These are phyloP conservation scores for Alternaria ventricosa DNA, from an alignment of 2,329 filamentous ascomycete species.

Conservation along the genomic window DNA sequence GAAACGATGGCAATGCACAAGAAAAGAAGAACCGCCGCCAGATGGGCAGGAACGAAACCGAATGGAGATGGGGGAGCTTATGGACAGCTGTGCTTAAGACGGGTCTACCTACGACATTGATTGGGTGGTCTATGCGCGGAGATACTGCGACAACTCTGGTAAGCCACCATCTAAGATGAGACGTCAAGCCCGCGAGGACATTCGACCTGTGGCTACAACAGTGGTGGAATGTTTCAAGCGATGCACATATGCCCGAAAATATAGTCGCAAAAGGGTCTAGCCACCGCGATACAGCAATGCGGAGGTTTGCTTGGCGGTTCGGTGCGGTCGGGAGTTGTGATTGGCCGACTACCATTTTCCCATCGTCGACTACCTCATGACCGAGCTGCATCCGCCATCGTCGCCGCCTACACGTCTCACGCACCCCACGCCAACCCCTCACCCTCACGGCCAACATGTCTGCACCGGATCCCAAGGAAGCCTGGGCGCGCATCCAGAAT, in stretches of 20 bases:
- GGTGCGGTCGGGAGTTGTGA: constrained; percentile 29
- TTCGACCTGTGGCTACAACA: not conserved
- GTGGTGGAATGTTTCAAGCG: not conserved
- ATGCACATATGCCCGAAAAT: not conserved
- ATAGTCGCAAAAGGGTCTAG: not conserved
- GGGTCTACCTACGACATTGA: constrained; percentile 32
- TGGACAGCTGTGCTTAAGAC: constrained; percentile 47
- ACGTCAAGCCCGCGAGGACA: constrained; percentile 9
- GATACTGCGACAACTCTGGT: constrained; percentile 20
- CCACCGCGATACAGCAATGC: constrained; percentile 13
- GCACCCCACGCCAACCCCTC: constrained; percentile 38
- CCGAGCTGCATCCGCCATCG: constrained; percentile 24
- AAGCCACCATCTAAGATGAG: constrained; percentile 17
- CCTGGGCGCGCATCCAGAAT: constrained; percentile 70
- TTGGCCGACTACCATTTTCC: constrained; percentile 38
- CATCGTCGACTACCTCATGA: constrained; percentile 40
- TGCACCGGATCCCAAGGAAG: constrained; percentile 66
- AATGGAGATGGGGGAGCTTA: constrained; percentile 29
- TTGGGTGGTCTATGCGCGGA: constrained; percentile 41
- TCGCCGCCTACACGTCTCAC: constrained; percentile 38
- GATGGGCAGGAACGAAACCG: constrained; percentile 27
- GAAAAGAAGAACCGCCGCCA: constrained; percentile 25
- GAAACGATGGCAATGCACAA: constrained; percentile 19
- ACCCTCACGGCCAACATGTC: constrained; percentile 34
- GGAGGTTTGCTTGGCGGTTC: constrained; percentile 24